Evolutionary conservation across 2,329 filamentous ascomycete species (phyloP), one percentile per base, ranked within the genome.

Genomic region (Talaromyces rugulosus): DNA sequence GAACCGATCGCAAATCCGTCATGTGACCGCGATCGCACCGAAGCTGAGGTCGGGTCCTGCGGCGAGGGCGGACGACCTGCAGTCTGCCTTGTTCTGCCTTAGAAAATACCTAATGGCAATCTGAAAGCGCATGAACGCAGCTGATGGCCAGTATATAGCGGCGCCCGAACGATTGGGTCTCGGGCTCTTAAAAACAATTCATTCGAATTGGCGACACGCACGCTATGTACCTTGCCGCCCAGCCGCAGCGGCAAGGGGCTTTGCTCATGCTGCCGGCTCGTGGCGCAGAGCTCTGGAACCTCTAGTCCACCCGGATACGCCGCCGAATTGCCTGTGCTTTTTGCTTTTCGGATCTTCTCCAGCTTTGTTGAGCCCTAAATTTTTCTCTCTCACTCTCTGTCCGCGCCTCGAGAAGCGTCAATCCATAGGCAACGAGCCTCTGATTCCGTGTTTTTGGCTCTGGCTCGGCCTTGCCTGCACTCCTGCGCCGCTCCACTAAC

Each of bases 221-320:
- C 60, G 60, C 60, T 59, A 62, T 34, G 61, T 63, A 60, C 61
- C 47, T 63, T 63, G 58, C 61, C 61, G 61, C 61, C 61, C 61
- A 63, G 61, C 61, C 61, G 61, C 58, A 63, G 61, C 61, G 61
- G 61, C 61, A 60, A 63, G 54, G 61, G 61, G 52, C 16, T 56
- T 42, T 56, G 50, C 52, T 53, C 7, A 33, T 51, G 50, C 30
- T 42, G 54, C 58, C 54, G 40, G 36, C 31, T 53, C 56, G 61
- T 63, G 61, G 61, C 61, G 61, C 54, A 60, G 58, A 51, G 33
- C 34, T 40, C 52, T 16, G 18, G 47, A 30, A 16, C 42, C 40
- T 16, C 44, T 31, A 44, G 58, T 55, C 58, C 61, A 63, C 58
- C 58, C 61, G 61, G 61, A 54, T 63, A 33, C 27, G 47, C 61